Conservation (phyloP, 495 filamentous ascomycete species). For the Lineolata rhizophorae region DNA sequence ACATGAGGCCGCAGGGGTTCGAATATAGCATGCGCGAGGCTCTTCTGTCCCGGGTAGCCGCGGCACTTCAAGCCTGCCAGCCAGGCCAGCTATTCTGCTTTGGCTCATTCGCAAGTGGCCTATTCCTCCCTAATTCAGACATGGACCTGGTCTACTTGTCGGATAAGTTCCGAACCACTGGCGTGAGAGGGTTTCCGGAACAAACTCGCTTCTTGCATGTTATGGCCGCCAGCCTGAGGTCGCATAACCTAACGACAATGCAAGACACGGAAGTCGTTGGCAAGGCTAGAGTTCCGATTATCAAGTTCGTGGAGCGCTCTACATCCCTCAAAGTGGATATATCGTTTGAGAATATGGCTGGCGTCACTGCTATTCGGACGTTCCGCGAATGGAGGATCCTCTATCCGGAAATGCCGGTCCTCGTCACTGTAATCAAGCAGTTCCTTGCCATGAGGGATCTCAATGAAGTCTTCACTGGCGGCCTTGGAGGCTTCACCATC, state of each 20-base stretch:
- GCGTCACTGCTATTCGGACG: constrained; percentile 53
- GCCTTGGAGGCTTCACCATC: constrained; percentile 84
- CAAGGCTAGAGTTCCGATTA: constrained; percentile 68
- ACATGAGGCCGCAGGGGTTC: constrained; percentile 49
- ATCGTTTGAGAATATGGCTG: constrained; percentile 81
- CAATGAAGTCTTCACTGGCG: constrained; percentile 76
- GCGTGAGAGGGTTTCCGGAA: neutral
- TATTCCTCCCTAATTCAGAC: constrained; percentile 81
- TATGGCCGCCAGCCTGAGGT: constrained; percentile 29
- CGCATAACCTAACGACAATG: constrained; percentile 21
- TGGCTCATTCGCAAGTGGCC: constrained; percentile 73
- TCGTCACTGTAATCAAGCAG: constrained; percentile 79
- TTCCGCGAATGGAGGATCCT: constrained; percentile 55
- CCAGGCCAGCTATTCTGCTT: constrained; percentile 34
- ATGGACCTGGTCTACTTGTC: constrained; percentile 65
- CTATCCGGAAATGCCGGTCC: constrained; percentile 61
- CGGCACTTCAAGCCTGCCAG: constrained; percentile 27
- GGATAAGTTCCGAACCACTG: neutral
- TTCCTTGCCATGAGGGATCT: constrained; percentile 70
- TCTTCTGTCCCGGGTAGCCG: constrained; percentile 41
- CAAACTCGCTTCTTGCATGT: constrained; percentile 14
- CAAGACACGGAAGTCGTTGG: constrained; percentile 36
- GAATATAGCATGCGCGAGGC: constrained; percentile 54
- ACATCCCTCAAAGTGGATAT: constrained; percentile 69
- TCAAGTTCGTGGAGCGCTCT: constrained; percentile 60